Percentiles rank a stretch among this genome's conserved stretches.
These are phyloP conservation scores for Brasenia schreberi DNA, from an alignment of 164 flowering plant species.

Conservation along the genomic window DNA sequence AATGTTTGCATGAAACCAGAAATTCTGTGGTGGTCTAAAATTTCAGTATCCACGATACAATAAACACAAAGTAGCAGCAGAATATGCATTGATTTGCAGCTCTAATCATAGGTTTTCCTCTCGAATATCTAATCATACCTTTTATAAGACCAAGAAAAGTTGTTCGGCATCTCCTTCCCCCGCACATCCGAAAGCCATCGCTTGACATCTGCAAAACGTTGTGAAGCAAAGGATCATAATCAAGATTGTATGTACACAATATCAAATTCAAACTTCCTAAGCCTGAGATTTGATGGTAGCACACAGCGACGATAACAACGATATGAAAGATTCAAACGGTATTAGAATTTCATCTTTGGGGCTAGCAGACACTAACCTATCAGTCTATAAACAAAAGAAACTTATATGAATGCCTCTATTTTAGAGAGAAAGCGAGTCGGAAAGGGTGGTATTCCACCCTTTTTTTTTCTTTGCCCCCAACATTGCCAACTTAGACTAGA, in stretches of 20 bases:
- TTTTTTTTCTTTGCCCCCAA: too few species aligned
- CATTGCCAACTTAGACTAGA: neutral
- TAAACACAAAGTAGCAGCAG: too few species aligned
- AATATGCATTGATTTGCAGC: too few species aligned
- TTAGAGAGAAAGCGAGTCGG: too few species aligned
- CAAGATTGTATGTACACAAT: neutral
- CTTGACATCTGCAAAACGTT: constrained; percentile 43
- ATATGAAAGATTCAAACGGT: too few species aligned
- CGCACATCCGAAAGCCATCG: constrained; percentile 68
- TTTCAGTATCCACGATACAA: too few species aligned
- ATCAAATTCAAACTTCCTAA: neutral
- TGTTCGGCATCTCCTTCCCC: constrained; percentile 66
- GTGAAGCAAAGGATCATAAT: neutral
- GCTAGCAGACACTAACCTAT: neutral
- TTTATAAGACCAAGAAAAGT: constrained; percentile 80
- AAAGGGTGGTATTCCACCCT: too few species aligned
- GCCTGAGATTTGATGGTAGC: too few species aligned
- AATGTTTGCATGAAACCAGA: neutral
- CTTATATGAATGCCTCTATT: too few species aligned
- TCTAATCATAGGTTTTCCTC: neutral
- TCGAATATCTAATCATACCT: constrained; percentile 19
- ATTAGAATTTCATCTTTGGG: too few species aligned
- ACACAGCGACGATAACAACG: too few species aligned
- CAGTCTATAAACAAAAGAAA: neutral
- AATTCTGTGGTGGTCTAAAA: neutral